These are phyloP conservation scores for Suillus plorans DNA, from an alignment of 768 basidiomycete genomes.

Conservation along the genomic window DNA sequence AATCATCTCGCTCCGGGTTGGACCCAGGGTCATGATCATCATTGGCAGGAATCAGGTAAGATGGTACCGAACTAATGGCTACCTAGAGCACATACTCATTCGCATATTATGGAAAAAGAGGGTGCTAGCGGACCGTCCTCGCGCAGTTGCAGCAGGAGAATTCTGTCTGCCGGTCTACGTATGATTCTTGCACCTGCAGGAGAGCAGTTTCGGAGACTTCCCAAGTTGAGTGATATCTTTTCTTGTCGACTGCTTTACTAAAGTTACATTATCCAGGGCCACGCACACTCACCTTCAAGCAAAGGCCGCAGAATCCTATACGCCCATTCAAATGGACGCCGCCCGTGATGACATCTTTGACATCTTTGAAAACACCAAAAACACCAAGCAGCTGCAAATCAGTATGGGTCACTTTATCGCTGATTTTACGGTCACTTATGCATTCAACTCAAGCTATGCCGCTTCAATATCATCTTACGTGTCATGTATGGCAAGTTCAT, in stretches of 20 bases:
- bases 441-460: conserved; percentile 24
- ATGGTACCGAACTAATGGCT: not conserved
- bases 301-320: conserved; percentile 48
- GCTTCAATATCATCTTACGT: conserved; percentile 36
- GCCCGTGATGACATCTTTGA: conserved; percentile 33
- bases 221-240: conserved; percentile 38
- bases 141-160: conserved; percentile 59
- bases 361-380: conserved; percentile 29
- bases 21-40: conserved; percentile 34
- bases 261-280: conserved; percentile 35
- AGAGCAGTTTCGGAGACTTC: conserved; percentile 60
- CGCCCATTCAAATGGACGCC: conserved; percentile 43
- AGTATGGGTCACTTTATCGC: conserved; percentile 40
- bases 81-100: not conserved
- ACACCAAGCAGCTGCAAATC: conserved; percentile 57
- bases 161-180: conserved; percentile 57
- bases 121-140: conserved; percentile 59
- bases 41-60: conserved; percentile 38
- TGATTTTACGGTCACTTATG: conserved; percentile 36
- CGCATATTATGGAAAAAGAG: conserved; percentile 64
- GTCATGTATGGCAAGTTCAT: conserved; percentile 36
- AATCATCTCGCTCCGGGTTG: conserved; percentile 55
- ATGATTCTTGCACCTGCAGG: conserved; percentile 55
- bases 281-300: conserved; percentile 60
- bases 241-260: not conserved